Percentiles rank a stretch among this genome's conserved stretches.
phyloP scores from a whole-genome alignment of 1,139 yeast species.

The Kodamaea ohmeri region DNA sequence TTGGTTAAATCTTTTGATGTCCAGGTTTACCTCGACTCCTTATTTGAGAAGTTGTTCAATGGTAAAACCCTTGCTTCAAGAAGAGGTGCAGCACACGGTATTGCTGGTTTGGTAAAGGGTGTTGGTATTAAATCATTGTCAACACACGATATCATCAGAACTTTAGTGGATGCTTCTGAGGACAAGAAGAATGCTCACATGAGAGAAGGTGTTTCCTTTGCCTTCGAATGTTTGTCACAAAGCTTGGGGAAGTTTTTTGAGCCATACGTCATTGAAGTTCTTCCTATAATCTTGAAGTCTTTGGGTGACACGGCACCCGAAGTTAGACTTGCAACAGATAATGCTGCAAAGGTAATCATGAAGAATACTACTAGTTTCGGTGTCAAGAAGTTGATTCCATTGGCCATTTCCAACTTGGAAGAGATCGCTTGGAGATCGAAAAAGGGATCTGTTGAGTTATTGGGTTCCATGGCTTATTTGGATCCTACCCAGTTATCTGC shows the following conservation, averaged over 20 bases:
- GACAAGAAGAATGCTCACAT: constrained; percentile 72
- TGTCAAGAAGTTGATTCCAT: constrained; percentile 84
- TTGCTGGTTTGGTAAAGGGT: constrained; percentile 91
- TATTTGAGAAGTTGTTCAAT: constrained; percentile 59
- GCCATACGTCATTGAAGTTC: constrained; percentile 86
- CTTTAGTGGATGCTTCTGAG: constrained; percentile 80
- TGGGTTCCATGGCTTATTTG: constrained; percentile 97
- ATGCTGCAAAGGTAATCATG: constrained; percentile 88
- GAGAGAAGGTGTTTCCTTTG: constrained; percentile 87
- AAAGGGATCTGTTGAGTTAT: constrained; percentile 91
- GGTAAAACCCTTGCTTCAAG: constrained; percentile 54
- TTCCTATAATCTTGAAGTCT: constrained; percentile 76
- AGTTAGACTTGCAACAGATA: constrained; percentile 86
- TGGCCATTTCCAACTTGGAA: constrained; percentile 81
- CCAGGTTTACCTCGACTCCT: constrained; percentile 51
- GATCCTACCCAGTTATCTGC: constrained; percentile 93
- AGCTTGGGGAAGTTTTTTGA: constrained; percentile 77
- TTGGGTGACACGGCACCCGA: constrained; percentile 84
- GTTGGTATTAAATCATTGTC: constrained; percentile 76
- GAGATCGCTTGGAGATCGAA: constrained; percentile 95
- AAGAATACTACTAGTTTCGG: constrained; percentile 89
- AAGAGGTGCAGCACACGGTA: constrained; percentile 95
- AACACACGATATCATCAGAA: constrained; percentile 73
- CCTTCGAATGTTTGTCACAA: constrained; percentile 79
- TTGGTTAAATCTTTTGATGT: constrained; percentile 62